These are phyloP conservation scores for Musa balbisiana DNA, from an alignment of 202 grass and related monocot species.

Conservation along the genomic window DNA sequence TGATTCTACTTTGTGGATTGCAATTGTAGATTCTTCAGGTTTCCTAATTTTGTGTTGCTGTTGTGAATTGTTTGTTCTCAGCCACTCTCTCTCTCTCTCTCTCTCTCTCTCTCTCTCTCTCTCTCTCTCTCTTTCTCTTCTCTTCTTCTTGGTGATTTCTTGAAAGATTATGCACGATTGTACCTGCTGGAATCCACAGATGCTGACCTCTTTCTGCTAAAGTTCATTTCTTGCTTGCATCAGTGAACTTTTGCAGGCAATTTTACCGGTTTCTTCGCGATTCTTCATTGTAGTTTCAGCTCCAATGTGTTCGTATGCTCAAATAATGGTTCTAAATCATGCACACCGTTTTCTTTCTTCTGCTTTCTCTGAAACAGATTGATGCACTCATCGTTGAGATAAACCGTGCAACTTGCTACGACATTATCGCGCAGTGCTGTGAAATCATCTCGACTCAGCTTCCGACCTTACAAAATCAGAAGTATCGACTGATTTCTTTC, in stretches of 20 bases:
- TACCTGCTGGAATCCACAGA: too few relatives aligned
- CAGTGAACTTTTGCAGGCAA: too few relatives aligned
- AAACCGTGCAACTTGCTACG: background rate
- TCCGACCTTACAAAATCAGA: conserved; percentile 19
- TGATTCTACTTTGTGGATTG: too few relatives aligned
- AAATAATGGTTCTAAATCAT: background rate
- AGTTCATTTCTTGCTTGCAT: too few relatives aligned
- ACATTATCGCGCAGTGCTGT: conserved; percentile 20
- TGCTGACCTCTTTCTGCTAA: too few relatives aligned
- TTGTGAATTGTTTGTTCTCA: conserved; percentile 1
- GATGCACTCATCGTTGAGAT: conserved; percentile 2
- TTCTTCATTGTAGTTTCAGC: too few relatives aligned
- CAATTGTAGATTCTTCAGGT: background rate
- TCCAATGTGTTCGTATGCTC: too few relatives aligned
- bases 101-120: background rate
- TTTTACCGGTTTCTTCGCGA: too few relatives aligned
- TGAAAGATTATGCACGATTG: too few relatives aligned
- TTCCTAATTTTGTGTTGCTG: background rate
- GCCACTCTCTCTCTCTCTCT: conserved; percentile 5
- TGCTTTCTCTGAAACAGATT: background rate
- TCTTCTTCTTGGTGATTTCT: too few relatives aligned
- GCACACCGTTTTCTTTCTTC: background rate
- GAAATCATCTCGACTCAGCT: conserved; percentile 12
- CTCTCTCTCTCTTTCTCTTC: background rate
- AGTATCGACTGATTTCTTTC: background rate